Evolutionary conservation across 768 basidiomycete species (phyloP).

Genomic region (Tricholoma matsutake): DNA sequence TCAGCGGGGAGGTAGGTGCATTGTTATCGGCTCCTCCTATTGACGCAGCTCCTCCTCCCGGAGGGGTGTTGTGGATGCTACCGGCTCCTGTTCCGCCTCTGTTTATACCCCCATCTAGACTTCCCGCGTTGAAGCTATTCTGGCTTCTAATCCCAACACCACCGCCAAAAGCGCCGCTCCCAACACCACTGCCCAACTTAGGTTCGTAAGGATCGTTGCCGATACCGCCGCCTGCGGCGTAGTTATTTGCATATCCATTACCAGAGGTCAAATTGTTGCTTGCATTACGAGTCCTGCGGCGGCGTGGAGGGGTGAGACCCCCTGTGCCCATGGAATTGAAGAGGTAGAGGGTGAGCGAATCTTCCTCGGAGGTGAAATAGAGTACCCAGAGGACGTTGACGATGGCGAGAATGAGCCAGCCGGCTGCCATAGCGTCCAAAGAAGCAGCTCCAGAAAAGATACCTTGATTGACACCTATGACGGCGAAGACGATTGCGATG

Average conservation of each 20-base stretch:
- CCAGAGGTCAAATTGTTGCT: slow-evolving; percentile 59
- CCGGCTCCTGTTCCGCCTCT: slow-evolving; percentile 38
- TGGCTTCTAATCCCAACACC: slow-evolving; percentile 47
- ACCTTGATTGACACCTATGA: slow-evolving; percentile 64
- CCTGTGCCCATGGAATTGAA: slow-evolving; percentile 89
- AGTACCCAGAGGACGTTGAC: slow-evolving; percentile 95
- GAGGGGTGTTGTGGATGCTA: slow-evolving; percentile 54
- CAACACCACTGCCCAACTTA: slow-evolving; percentile 50
- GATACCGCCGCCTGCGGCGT: slow-evolving; percentile 65
- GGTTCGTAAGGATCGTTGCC: slow-evolving; percentile 67
- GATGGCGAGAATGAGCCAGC: slow-evolving; percentile 90
- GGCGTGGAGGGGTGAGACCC: slow-evolving; percentile 77
- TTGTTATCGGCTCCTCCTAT: slow-evolving; percentile 44
- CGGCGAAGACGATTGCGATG: slow-evolving; percentile 84
- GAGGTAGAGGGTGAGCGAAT: slow-evolving; percentile 77
- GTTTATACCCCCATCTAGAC: slow-evolving; percentile 36
- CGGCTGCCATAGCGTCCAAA: slow-evolving; percentile 82
- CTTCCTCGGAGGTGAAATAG: slow-evolving; percentile 96
- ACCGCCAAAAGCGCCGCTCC: slow-evolving; percentile 41
- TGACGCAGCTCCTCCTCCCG: slow-evolving; percentile 35
- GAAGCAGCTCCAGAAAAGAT: slow-evolving; percentile 55
- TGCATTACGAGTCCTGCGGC: slow-evolving; percentile 70
- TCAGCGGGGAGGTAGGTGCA: slow-evolving; percentile 62
- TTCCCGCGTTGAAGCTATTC: slow-evolving; percentile 51
- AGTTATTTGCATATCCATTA: slow-evolving; percentile 64